phyloP scores from a whole-genome alignment of 495 filamentous ascomycete genomes.

The Penicillium subrubescens region DNA sequence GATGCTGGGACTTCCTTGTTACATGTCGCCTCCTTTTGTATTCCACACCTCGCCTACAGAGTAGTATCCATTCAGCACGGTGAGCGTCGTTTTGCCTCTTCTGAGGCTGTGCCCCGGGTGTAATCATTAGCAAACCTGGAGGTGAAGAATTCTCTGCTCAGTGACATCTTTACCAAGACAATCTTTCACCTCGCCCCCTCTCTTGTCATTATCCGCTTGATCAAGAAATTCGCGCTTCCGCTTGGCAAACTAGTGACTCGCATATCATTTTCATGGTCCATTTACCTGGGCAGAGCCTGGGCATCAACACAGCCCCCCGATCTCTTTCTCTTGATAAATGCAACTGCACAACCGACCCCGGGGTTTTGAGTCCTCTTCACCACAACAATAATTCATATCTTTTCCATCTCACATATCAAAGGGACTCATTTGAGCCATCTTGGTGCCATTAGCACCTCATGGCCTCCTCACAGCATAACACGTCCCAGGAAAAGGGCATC shows the following conservation, averaged over 20 bases:
- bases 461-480: conserved; percentile 20
- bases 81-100: neutral
- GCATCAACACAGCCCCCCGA: conserved; percentile 17
- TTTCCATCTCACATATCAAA: conserved; percentile 11
- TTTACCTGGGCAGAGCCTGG: neutral
- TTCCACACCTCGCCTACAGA: neutral
- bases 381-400: neutral
- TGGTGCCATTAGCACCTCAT: conserved; percentile 15
- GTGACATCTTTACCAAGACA: neutral
- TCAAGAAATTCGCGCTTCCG: neutral
- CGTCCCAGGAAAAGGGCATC: conserved; percentile 14
- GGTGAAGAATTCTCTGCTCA: neutral
- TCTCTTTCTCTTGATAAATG: neutral
- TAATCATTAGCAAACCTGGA: neutral
- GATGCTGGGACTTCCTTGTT: neutral
- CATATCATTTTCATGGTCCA: neutral
- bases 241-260: conserved; percentile 8
- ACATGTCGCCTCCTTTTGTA: neutral
- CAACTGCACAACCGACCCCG: neutral
- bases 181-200: neutral
- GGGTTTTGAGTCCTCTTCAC: neutral
- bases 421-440: conserved; percentile 5
- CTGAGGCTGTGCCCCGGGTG: conserved; percentile 1
- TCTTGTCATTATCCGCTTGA: neutral
- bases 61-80: neutral